phyloP scores from a whole-genome alignment of 1,139 yeast genomes.

The Taphrina flavorubra region DNA sequence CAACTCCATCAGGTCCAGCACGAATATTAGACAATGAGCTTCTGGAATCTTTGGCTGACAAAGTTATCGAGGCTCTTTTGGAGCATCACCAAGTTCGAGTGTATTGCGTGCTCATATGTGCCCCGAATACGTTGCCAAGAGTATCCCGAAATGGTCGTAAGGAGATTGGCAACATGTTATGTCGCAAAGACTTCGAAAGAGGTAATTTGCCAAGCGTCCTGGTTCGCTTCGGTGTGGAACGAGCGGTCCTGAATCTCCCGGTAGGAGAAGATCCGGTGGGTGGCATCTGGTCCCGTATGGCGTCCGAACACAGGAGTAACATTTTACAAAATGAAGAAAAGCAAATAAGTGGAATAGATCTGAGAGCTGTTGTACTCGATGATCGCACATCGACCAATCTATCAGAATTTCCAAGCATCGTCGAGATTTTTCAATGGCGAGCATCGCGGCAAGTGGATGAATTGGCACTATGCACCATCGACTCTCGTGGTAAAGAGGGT shows the following conservation, averaged over 20 bases:
- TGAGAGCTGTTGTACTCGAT: conserved; percentile 73
- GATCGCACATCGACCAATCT: conserved; percentile 75
- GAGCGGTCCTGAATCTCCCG: conserved; percentile 71
- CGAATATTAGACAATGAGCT: conserved; percentile 61
- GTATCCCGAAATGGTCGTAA: conserved; percentile 81
- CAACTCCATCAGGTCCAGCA: conserved; percentile 50
- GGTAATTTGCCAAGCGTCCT: conserved; percentile 78
- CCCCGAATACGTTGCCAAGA: conserved; percentile 82
- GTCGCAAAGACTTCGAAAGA: conserved; percentile 77
- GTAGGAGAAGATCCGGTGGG: conserved; percentile 75
- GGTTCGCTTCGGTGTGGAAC: conserved; percentile 76
- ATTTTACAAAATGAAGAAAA: conserved; percentile 59
- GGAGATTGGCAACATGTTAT: conserved; percentile 92
- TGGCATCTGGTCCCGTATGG: conserved; percentile 82
- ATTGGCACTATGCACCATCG: conserved; percentile 73
- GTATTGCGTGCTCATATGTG: conserved; percentile 80
- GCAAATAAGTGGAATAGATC: conserved; percentile 82
- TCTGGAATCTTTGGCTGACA: conserved; percentile 68
- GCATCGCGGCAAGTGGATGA: conserved; percentile 77
- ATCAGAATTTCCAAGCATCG: conserved; percentile 71
- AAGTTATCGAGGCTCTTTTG: conserved; percentile 62
- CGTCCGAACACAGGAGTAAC: conserved; percentile 64
- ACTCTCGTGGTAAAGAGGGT: conserved; percentile 56
- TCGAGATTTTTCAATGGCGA: conserved; percentile 80
- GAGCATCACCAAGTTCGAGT: conserved; percentile 76